Evolutionary conservation across 768 basidiomycete species (phyloP), one percentile per base, ranked within the genome.

Genomic region (Trametes villosa): DNA sequence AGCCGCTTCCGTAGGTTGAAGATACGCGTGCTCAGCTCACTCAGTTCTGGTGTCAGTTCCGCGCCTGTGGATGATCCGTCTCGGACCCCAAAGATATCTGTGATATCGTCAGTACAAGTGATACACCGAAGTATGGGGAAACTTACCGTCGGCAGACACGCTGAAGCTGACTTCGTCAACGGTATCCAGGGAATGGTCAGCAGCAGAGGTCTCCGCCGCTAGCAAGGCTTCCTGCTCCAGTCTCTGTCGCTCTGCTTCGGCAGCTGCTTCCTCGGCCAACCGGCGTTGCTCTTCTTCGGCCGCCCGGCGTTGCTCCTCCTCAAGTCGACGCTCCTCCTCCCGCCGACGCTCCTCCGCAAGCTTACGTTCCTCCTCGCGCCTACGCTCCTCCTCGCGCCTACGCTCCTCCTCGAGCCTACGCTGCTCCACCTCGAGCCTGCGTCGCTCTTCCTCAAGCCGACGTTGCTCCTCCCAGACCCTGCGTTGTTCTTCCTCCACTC

Each of bases 51-150:
- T 9, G 74, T 73, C 65, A 75, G 68, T 20, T 60, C 66, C 20
- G 34, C 46, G 9, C 63, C 60, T 12, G 74, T 70, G 27, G 80
- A 74, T n/a, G 71, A 70, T 22, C 74, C 29, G 13, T 17, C 71
- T 17, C 77, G 74, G 41, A 79, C 69, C 33, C 81, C 80, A 66
- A 91, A 89, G 15, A 88, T 80, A 73, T 90, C 88, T 86, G 50
- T 13, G 26, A n/a, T 11, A 52, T 31, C 12, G 15, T 59, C 29
- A 62, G 49, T 1, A 4, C n/a, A 27, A 3, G 11, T 20, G 12
- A 8, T 48, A 20, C 12, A 40, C 33, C 12, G n/a, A 61, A 61
- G 36, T 57, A 47, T 53, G 42, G 18, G 53, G 46, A 36, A 42
- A 60, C 57, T 45, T 26, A 56, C 65, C 65, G 6, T 57, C 42